These are phyloP conservation scores for Vitis riparia DNA, from an alignment of 164 flowering plant genomes.

Conservation along the genomic window DNA sequence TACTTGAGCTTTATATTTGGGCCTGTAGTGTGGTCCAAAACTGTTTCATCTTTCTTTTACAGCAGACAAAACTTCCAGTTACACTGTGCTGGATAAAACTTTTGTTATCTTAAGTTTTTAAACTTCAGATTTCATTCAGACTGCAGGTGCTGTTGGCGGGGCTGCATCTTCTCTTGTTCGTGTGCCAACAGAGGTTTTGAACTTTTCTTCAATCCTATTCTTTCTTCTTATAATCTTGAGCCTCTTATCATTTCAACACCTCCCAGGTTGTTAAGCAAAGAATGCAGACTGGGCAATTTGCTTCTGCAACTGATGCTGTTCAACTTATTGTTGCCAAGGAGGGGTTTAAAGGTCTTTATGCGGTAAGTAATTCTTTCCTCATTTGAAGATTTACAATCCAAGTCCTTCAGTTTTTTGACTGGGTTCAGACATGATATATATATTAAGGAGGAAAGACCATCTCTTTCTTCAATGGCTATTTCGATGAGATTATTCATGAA, in stretches of 20 bases:
- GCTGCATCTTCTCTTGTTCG: constrained; percentile 90
- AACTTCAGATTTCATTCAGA: constrained; percentile 37
- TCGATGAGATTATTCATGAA: neutral
- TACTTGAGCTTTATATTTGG: no score
- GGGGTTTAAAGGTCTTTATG: constrained; percentile 89
- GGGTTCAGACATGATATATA: no score
- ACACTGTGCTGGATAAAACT: no score
- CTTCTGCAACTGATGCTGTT: constrained; percentile 82
- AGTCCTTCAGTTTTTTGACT: neutral
- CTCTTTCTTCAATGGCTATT: no score
- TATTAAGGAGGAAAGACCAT: no score
- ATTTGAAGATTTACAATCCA: neutral
- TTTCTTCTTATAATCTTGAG: neutral
- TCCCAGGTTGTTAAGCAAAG: constrained; percentile 87
- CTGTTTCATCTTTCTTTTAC: no score
- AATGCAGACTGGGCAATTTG: constrained; percentile 89
- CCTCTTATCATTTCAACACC: neutral
- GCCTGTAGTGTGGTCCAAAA: no score
- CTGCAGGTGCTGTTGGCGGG: constrained; percentile 96
- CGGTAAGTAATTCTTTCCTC: constrained; percentile 42
- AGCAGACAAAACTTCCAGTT: no score
- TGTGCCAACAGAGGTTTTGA: constrained; percentile 87
- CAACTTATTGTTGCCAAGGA: constrained; percentile 72
- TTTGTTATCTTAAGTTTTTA: neutral
- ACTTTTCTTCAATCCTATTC: neutral